These are phyloP conservation scores for Neurospora sp. DNA, from an alignment of 495 filamentous ascomycete genomes.

Conservation along the genomic window DNA sequence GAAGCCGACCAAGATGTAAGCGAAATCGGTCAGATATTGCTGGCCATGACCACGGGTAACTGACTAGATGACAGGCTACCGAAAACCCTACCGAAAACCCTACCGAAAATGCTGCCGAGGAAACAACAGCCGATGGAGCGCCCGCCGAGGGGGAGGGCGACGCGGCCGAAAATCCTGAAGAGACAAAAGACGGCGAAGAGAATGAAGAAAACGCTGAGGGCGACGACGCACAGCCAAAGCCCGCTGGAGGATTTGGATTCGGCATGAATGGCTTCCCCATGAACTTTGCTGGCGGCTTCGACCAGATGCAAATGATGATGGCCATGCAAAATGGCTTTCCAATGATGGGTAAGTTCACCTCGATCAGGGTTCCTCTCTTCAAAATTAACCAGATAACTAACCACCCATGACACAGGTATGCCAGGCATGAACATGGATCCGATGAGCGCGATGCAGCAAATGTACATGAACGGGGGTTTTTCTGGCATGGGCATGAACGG, in stretches of 20 bases:
- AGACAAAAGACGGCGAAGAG: slow-evolving; percentile 9
- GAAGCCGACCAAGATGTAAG: not conserved
- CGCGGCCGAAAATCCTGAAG: not conserved
- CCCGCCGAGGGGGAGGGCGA: slow-evolving; percentile 1
- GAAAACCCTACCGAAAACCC: not conserved
- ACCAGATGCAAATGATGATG: slow-evolving; percentile 63
- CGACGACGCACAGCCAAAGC: slow-evolving; percentile 23
- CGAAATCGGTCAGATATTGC: not conserved
- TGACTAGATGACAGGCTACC: not conserved
- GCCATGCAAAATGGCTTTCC: slow-evolving; percentile 66
- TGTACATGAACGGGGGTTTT: slow-evolving; percentile 73
- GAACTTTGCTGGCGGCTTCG: slow-evolving; percentile 59
- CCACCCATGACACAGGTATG: slow-evolving; percentile 46
- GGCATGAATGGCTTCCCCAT: slow-evolving; percentile 50
- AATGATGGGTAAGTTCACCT: slow-evolving; percentile 70
- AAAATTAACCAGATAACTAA: slow-evolving; percentile 15
- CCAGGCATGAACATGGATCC: slow-evolving; percentile 78
- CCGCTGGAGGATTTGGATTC: slow-evolving; percentile 33
- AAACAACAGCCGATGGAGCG: not conserved
- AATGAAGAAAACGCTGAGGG: slow-evolving; percentile 18
- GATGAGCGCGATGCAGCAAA: slow-evolving; percentile 65
- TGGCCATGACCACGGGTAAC: not conserved
- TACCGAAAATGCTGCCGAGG: not conserved
- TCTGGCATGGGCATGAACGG: slow-evolving; percentile 84
- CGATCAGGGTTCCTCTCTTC: not conserved